A percentile compares a stretch with the other conserved stretches of the same genome.
Evolutionary conservation across 1,284 basidiomycete species (phyloP).

Genomic region (Ceratobasidium sp.): DNA sequence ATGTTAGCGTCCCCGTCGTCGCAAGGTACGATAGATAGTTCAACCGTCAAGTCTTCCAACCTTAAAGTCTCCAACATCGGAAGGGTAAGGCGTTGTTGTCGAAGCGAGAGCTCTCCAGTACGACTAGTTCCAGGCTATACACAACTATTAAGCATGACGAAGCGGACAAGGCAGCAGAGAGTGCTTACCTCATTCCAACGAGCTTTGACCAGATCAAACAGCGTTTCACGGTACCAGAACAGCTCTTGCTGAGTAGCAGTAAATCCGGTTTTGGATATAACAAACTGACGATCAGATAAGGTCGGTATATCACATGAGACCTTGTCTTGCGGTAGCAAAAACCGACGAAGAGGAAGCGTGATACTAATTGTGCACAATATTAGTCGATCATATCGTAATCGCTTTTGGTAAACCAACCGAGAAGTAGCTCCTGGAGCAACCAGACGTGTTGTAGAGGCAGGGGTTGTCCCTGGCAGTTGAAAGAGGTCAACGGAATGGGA

Average conservation of each 20-base stretch:
- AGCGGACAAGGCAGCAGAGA: constrained; percentile 1
- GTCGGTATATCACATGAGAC: constrained; percentile 81
- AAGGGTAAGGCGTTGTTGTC: constrained; percentile 79
- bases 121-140: constrained; percentile 79
- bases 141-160: constrained; percentile 5
- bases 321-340: constrained; percentile 70
- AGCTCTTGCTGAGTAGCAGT: constrained; percentile 75
- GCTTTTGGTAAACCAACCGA: constrained; percentile 64
- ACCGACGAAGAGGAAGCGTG: constrained; percentile 80
- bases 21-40: constrained; percentile 28
- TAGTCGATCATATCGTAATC: background rate
- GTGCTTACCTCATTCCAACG: constrained; percentile 84
- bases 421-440: constrained; percentile 88
- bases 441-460: constrained; percentile 66
- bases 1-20: constrained; percentile 3
- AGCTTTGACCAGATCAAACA: constrained; percentile 77
- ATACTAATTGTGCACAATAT: constrained; percentile 65
- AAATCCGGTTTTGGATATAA: constrained; percentile 81
- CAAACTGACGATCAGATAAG: constrained; percentile 90
- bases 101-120: constrained; percentile 78
- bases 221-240: constrained; percentile 94
- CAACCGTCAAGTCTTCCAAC: constrained; percentile 31
- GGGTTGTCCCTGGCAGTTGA: constrained; percentile 56
- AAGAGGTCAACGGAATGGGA: background rate
- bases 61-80: constrained; percentile 79